These are phyloP conservation scores for Rostrohypoxylon terebratum DNA, from an alignment of 495 filamentous ascomycete genomes.

Conservation along the genomic window DNA sequence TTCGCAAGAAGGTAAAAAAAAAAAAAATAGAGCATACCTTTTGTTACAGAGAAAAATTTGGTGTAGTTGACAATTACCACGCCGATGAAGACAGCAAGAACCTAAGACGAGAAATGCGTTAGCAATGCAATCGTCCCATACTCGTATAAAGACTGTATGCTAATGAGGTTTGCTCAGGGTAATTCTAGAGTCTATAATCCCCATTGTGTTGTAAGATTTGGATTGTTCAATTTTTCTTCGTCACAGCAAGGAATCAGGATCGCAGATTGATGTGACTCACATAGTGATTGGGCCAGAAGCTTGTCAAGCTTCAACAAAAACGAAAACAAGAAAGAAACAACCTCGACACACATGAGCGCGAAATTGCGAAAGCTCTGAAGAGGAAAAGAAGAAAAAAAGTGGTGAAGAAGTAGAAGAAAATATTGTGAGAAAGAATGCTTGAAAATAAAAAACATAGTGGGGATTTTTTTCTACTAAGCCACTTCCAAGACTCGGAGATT, in stretches of 20 bases:
- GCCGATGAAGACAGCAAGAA: not conserved
- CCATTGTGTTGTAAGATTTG: slow-evolving; percentile 80
- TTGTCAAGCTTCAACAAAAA: slow-evolving; percentile 2
- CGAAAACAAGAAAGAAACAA: not conserved
- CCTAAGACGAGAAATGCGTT: slow-evolving; percentile 18
- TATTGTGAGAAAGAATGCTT: slow-evolving; percentile 21
- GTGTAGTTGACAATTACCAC: not conserved
- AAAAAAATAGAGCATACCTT: slow-evolving; percentile 41
- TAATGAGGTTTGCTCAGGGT: slow-evolving; percentile 67
- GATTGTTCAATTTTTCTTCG: slow-evolving; percentile 75
- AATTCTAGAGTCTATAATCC: slow-evolving; percentile 75
- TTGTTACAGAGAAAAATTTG: slow-evolving; percentile 10
- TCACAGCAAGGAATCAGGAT: slow-evolving; percentile 61
- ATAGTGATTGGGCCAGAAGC: slow-evolving; percentile 22
- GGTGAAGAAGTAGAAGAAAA: slow-evolving; percentile 32
- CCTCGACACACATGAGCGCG: not conserved
- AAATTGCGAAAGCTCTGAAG: not conserved
- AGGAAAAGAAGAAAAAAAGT: slow-evolving; percentile 5
- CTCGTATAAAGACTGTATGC: not conserved
- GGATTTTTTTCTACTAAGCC: slow-evolving; percentile 10
- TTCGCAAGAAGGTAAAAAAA: slow-evolving; percentile 23
- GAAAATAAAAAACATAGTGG: slow-evolving; percentile 39
- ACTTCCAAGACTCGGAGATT: slow-evolving; percentile 6
- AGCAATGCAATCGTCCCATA: slow-evolving; percentile 6
- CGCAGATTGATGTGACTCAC: slow-evolving; percentile 37